These are phyloP conservation scores for Cryphonectria nitschkei DNA, from an alignment of 2,329 filamentous ascomycete genomes.

Conservation along the genomic window DNA sequence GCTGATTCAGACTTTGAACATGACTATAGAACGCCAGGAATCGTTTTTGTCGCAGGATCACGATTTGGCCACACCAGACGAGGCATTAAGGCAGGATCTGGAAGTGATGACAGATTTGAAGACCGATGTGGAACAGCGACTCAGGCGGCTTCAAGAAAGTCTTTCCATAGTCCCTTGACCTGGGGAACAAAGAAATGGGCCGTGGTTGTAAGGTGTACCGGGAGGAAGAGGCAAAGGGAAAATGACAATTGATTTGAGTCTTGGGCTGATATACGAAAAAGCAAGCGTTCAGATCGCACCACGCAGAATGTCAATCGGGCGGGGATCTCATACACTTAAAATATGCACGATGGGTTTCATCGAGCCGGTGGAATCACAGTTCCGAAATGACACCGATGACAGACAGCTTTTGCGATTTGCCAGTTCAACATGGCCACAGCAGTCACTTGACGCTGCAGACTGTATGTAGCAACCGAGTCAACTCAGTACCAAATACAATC, in stretches of 20 bases:
- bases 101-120: not conserved
- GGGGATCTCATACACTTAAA: not conserved
- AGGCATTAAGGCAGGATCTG: not conserved
- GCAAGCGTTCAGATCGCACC: not conserved
- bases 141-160: not conserved
- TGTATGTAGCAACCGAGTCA: not conserved
- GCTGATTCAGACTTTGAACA: not conserved
- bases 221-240: not conserved
- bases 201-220: not conserved
- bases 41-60: not conserved
- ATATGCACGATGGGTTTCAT: not conserved
- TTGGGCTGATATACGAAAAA: not conserved
- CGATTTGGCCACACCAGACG: not conserved
- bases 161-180: conserved; percentile 2
- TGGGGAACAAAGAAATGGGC: not conserved
- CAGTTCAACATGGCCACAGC: not conserved
- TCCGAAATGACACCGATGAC: not conserved
- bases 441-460: not conserved
- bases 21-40: not conserved
- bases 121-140: not conserved
- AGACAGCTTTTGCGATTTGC: not conserved
- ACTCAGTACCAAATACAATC: not conserved
- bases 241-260: not conserved
- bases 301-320: not conserved
- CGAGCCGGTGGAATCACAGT: not conserved